Evolutionary conservation across 2,329 filamentous ascomycete species (phyloP), one percentile per base, ranked within the genome.

Genomic region (Fusarium gaditjirri): DNA sequence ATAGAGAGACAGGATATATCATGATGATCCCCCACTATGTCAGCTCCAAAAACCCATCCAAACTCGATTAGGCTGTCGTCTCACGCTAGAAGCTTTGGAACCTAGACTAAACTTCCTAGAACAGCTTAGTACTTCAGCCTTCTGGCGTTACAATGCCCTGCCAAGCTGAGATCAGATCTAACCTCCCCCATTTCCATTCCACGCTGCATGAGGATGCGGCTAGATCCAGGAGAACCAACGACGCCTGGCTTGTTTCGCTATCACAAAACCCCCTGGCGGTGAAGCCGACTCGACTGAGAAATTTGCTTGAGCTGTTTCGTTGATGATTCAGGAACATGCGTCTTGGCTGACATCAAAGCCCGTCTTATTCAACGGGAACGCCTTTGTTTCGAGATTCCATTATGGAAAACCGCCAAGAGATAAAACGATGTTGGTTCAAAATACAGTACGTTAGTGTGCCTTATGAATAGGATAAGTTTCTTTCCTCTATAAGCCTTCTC

Each of bases 31-130:
- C 71, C 69, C 56, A 64, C 66, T 47, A 59, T 68, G 55, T 55
- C 69, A 46, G 47, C 52, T 38, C 19, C 16, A 23, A 21, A 35
- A 29, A 44, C 36, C 36, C 12, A 25, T 41, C 64, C 58, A 61
- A 68, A 25, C 64, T 70, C 46, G 49, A 68, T 67, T 61, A 17
- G 70, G 56, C 25, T 16, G n/a, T 33, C 19, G 49, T 70, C 68
- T 66, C 44, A 54, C 75, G 75, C 75, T 77, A 77, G 75, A 76
- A 77, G 47, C 68, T 72, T 66, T 59, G 25, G 64, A 75, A 73
- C 39, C 21, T 29, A 43, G 27, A 31, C 55, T 19, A n/a, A 14
- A n/a, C 55, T 70, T 63, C 65, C 38, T 6, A 75, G 46, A 72
- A 70, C 21, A 44, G 60, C 61, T 53, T 70, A 72, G 70, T 25